Percentiles rank a stretch among this genome's conserved stretches.
phyloP scores from a whole-genome alignment of 2,329 filamentous ascomycete species.

The Fusarium udum region DNA sequence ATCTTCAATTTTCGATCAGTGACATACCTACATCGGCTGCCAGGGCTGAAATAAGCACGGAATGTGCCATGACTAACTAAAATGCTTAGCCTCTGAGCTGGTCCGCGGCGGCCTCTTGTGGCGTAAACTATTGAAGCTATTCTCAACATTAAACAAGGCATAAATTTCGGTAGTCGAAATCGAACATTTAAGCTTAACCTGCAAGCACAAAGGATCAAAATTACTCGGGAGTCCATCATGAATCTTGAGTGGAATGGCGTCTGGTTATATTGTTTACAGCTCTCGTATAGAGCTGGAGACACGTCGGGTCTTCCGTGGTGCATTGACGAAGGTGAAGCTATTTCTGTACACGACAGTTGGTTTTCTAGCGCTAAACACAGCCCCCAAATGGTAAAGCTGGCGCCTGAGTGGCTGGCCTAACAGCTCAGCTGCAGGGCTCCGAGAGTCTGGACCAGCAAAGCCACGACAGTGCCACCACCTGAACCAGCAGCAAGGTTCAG shows the following conservation, averaged over 20 bases:
- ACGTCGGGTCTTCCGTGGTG: neutral
- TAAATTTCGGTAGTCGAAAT: neutral
- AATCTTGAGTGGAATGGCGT: neutral
- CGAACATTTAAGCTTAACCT: neutral
- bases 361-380: constrained; percentile 15
- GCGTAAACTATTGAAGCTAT: constrained; percentile 20
- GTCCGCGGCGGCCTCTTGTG: neutral
- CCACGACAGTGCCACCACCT: constrained; percentile 28
- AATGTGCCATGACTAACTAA: neutral
- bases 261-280: neutral
- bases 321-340: constrained; percentile 17
- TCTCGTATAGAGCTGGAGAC: neutral
- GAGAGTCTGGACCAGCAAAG: constrained; percentile 24
- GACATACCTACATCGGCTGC: too few species aligned
- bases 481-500: neutral
- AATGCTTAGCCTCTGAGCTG: constrained; percentile 8
- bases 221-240: too few species aligned
- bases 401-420: constrained; percentile 20
- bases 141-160: neutral
- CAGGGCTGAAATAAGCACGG: neutral
- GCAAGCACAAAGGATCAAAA: neutral
- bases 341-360: constrained; percentile 6
- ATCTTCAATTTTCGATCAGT: neutral
- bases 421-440: neutral
- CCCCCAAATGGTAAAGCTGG: constrained; percentile 2